Percentiles rank a stretch among this genome's conserved stretches.
These are phyloP conservation scores for Cyclocybe cylindracea DNA, from an alignment of 768 basidiomycete genomes.

Conservation along the genomic window DNA sequence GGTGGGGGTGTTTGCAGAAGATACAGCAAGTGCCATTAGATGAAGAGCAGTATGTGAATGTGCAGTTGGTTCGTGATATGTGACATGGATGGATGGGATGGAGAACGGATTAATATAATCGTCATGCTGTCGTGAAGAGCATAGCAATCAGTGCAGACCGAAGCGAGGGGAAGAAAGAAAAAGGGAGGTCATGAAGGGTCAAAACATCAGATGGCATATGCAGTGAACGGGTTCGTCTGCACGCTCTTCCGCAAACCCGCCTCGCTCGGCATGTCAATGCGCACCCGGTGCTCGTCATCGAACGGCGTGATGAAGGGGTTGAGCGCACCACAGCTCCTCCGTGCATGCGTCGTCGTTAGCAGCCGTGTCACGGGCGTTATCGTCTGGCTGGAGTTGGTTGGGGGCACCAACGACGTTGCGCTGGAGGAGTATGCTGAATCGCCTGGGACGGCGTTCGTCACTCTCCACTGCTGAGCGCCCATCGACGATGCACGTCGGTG, in stretches of 20 bases:
- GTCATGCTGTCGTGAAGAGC: neutral
- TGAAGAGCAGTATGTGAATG: neutral
- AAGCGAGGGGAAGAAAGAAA: neutral
- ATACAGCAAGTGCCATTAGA: neutral
- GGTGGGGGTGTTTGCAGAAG: neutral
- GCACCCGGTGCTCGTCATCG: constrained; percentile 61
- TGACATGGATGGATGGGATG: neutral
- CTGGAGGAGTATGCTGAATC: constrained; percentile 16
- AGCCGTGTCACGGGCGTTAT: constrained; percentile 42
- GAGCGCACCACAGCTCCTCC: constrained; percentile 33
- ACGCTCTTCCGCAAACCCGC: constrained; percentile 43
- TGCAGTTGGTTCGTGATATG: neutral
- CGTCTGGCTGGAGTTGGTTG: constrained; percentile 6
- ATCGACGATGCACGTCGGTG: constrained; percentile 25
- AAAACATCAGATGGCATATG: constrained; percentile 21
- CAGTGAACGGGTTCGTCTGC: constrained; percentile 52
- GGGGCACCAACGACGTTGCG: constrained; percentile 19
- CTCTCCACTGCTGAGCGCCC: constrained; percentile 20
- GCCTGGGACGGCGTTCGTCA: constrained; percentile 22
- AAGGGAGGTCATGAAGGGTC: neutral
- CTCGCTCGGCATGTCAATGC: constrained; percentile 23
- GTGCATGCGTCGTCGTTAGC: constrained; percentile 43
- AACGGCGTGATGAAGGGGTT: constrained; percentile 79
- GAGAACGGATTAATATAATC: neutral
- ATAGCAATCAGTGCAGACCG: neutral